Base-by-base conservation (phyloP, 2,329 filamentous ascomycete genomes). In the Teratosphaeria destructans region DNA sequence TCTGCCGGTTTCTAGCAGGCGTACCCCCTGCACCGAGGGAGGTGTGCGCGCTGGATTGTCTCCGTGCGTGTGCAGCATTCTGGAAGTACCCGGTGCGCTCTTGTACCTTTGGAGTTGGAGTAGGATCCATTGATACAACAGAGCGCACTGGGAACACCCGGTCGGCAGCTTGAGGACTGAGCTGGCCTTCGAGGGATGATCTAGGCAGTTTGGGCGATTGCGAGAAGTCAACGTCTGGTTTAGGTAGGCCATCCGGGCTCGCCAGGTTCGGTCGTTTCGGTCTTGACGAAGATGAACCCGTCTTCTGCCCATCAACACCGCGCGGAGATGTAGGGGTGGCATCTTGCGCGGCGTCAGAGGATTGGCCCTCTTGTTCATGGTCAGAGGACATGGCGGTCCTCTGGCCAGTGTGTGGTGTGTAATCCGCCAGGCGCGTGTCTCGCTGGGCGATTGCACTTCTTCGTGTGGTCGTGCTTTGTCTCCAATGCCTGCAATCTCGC, bases 71-170 rank as follows among this genome's bases (percentile, higher is more conserved):
- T 11, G 61, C 59, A 7, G 65, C 59, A 53, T 56, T 67, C 5
- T 61, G 64, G 68, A 79, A 75, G 74, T 79, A 75, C 61, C 63
- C 63, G 27, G 27, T 23, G 32, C 55, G 19, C 32, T 52, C 19
- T 8, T 55, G 52, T n/a, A 14, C 27, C 7, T 37, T 29, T 43
- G 49, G 47, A 3, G 74, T 78, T 4, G 75, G 72, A 8, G 72
- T 73, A 3, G 83, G 82, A 65, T 88, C 85, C 47, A 92, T 82
- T 7, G 83, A 88, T 29, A 93, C 79, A 52, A 89, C 85, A n/a
- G 87, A 91, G 53, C 87, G 83, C 35, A 93, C 87, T n/a, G 89
- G 89, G 59, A 89, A 93, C 4, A 93, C 87, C 57, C 87, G 81
- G 67, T 92, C 81, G 53, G 75, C 69, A 3, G 72, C 65, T 35